Evolutionary conservation across 345 rosid species (phyloP).

Genomic region (Anacardium occidentale): DNA sequence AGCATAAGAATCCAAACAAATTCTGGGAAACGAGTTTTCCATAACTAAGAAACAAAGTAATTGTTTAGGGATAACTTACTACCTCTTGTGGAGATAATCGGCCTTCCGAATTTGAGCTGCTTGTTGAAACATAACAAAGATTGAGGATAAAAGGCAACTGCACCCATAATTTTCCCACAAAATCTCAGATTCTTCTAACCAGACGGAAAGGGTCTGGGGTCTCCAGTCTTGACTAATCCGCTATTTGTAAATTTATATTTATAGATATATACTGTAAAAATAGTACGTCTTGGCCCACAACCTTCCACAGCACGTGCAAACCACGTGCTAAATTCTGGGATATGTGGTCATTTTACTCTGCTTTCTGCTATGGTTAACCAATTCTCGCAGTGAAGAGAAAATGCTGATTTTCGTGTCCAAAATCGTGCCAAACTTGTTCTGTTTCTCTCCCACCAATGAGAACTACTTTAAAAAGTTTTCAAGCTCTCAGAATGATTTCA

Average conservation of each 20-base stretch:
- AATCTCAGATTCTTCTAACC: constrained; percentile 17
- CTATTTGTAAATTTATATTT: neutral
- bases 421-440: constrained; percentile 25
- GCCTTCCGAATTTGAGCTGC: constrained; percentile 27
- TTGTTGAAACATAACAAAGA: constrained; percentile 26
- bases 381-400: neutral
- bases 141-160: constrained; percentile 28
- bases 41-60: neutral
- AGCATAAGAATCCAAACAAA: neutral
- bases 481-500: constrained; percentile 22
- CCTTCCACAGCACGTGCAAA: constrained; percentile 18
- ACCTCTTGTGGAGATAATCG: constrained; percentile 37
- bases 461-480: constrained; percentile 17
- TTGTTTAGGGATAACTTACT: constrained; percentile 1
- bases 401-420: constrained; percentile 40
- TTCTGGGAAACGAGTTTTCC: neutral
- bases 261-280: neutral
- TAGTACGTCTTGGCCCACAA: constrained; percentile 17
- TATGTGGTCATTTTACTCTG: too few relatives aligned
- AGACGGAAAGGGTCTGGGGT: neutral
- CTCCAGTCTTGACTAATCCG: neutral
- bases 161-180: constrained; percentile 34
- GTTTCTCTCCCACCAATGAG: constrained; percentile 18
- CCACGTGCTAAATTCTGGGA: constrained; percentile 12
- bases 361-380: neutral